A percentile compares a stretch with the other conserved stretches of the same genome.
phyloP scores from a whole-genome alignment of 768 basidiomycete genomes.

The Hygrophorus pudorinus region DNA sequence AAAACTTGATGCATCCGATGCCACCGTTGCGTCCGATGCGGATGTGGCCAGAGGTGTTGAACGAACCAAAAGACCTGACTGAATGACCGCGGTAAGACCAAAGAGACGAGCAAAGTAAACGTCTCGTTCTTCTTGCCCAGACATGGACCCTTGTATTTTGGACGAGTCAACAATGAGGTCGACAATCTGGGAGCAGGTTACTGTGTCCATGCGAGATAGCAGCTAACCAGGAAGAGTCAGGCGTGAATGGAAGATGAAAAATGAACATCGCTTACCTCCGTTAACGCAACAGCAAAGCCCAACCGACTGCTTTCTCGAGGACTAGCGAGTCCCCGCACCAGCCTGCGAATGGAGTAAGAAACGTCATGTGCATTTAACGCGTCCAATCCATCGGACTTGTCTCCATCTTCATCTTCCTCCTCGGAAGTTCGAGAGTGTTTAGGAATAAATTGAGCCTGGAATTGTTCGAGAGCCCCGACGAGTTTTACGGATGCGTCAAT shows the following conservation, averaged over 20 bases:
- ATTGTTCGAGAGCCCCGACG: slow-evolving; percentile 69
- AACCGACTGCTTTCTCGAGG: slow-evolving; percentile 88
- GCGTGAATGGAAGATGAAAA: slow-evolving; percentile 5
- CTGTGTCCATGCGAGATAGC: slow-evolving; percentile 64
- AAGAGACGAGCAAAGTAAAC: slow-evolving; percentile 87
- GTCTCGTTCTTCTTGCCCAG: slow-evolving; percentile 89
- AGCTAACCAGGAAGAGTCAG: slow-evolving; percentile 40
- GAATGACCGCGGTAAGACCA: slow-evolving; percentile 76
- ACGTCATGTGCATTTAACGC: slow-evolving; percentile 81
- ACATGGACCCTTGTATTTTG: slow-evolving; percentile 65
- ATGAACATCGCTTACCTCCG: slow-evolving; percentile 54
- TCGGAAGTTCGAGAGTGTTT: slow-evolving; percentile 29
- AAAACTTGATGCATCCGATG: slow-evolving; percentile 53
- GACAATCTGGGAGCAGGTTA: slow-evolving; percentile 70
- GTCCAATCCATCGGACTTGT: slow-evolving; percentile 44
- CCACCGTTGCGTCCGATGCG: slow-evolving; percentile 39
- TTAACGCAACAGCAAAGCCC: slow-evolving; percentile 92
- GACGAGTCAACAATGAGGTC: slow-evolving; percentile 66
- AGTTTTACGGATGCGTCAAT: slow-evolving; percentile 82
- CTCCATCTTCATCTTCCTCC: slow-evolving; percentile 32
- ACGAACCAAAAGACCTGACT: slow-evolving; percentile 74
- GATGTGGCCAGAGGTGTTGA: slow-evolving; percentile 42
- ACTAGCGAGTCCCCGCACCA: slow-evolving; percentile 83
- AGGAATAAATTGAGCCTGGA: slow-evolving; percentile 55
- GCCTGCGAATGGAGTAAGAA: slow-evolving; percentile 79